Evolutionary conservation across 2,329 filamentous ascomycete genomes (phyloP), one percentile per base, ranked within the genome.

Genomic region (Sclerotinia trifoliorum): DNA sequence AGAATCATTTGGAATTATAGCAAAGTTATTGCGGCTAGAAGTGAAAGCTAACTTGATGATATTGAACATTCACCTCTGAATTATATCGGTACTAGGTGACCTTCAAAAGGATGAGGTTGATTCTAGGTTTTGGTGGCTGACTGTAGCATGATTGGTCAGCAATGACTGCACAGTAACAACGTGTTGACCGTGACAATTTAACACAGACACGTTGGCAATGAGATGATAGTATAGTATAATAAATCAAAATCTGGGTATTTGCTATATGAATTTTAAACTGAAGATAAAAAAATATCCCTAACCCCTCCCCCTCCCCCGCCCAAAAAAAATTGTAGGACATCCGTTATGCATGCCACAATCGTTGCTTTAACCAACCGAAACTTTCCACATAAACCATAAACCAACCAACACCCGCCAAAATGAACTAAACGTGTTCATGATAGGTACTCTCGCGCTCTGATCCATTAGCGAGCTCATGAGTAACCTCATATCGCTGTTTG

Each of bases 401-500:
- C 29, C 52, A 55, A 13, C 21, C 26, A 54, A 54, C 5, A 32
- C 21, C 11, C 3, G 35, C 21, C 21, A 8, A n/a, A 35, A 21
- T 2, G 5, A 55, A 35, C 26, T 55, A 55, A 13, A 55, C 52
- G 17, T 55, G 26, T 13, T 55, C 52, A 35, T 55, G 3, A 35
- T 55, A 35, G 5, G 52, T 55, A 13, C 52, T 21, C 52, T 55
- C 52, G 3, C 52, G 52, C 19, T 55, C 29, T 21, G 29, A 19
- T 55, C 26, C 32, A 3, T 29, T 21, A 10, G 52, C 52, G 2
- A 55, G 29, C 52, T 55, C 52, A 21, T 55, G 52, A 35, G 52
- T 55, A 21, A 55, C 52, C 52, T 55, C 52, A 21, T 55, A 55
- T 55, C 52, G 52, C 5, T 55, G 52, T 29, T 55, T 55, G 29